phyloP scores from a whole-genome alignment of 257 asterid species.

The Solanum bulbocastanum region DNA sequence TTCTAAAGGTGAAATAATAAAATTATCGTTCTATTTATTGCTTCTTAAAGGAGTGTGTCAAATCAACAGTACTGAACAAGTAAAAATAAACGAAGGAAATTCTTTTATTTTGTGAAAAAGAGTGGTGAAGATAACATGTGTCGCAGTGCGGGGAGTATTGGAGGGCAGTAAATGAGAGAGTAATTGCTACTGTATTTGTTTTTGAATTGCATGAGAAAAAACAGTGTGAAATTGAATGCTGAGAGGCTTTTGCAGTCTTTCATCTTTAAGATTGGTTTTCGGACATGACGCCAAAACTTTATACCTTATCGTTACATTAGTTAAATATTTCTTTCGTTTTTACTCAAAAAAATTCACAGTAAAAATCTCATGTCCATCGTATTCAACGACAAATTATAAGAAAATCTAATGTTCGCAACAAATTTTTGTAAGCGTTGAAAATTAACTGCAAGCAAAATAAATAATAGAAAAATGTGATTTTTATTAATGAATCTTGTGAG shows the following conservation, averaged over 20 bases:
- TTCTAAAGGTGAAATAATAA: no score
- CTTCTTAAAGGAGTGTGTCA: no score
- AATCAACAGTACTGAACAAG: background rate
- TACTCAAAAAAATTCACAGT: background rate
- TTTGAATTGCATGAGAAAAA: constrained; percentile 3
- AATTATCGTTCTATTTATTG: no score
- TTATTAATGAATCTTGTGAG: no score
- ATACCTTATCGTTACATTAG: background rate
- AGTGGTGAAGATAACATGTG: constrained; percentile 25
- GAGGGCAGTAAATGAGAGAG: constrained; percentile 13
- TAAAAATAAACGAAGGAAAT: no score
- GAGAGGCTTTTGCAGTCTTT: background rate
- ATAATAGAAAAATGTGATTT: no score
- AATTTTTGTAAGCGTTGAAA: no score
- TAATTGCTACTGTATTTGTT: background rate
- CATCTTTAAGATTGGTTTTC: constrained; percentile 5
- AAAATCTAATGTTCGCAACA: no score
- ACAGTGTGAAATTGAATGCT: constrained; percentile 30
- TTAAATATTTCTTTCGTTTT: background rate
- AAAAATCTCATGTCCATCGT: no score
- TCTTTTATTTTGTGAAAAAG: background rate
- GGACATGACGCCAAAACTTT: background rate
- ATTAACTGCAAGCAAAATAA: no score
- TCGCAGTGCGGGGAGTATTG: background rate
- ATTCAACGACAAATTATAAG: no score